Base-by-base conservation (phyloP, 2,329 filamentous ascomycete genomes). In the Fusarium sp. region DNA sequence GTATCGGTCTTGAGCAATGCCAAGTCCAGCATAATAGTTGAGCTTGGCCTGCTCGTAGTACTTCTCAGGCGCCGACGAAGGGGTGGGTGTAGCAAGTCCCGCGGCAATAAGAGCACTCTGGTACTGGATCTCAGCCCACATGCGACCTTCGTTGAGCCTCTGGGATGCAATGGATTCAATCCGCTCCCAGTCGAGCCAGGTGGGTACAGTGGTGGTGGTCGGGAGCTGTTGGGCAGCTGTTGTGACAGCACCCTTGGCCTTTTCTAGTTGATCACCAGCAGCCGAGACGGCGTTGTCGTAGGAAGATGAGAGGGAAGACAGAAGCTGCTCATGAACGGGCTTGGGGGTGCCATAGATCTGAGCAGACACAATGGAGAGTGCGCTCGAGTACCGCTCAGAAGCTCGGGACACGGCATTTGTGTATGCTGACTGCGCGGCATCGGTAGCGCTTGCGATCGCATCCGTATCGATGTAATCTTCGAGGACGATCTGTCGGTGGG, bases 1-100 rank as follows among this genome's bases (percentile, higher is more conserved):
- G 73, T 95, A 95, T 33, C 88, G 86, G 38, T 88, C 91, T 69
- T 96, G 89, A 1, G 92, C 92, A 39, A 92, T 75, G 25, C 92
- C 92, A 21, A 95, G 75, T 10, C 88, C 91, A 62, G 92, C 89
- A 67, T 92, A 93, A 74, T 94, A 94, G 70, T 86, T 84, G 65
- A 82, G 76, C 65, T 81, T 84, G 41, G 84, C 89, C 78, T 81
- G 88, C 71, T 80, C 85, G 71, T 78, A 85, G 76, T 81, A 84
- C 79, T 76, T 88, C 74, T 78, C 88, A 57, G 74, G 82, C 73
- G 76, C 68, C 0, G 80, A 77, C 63, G 76, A 86, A 3, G 75
- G 70, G 0, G 74, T 76, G 63, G 72, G 81, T 1, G 88, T 87
- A 2, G 86, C 81, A n/a, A 80, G 74, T 17, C 88, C 85, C 36